phyloP scores from a whole-genome alignment of 179 eudicot genomes.

The Corrigiola litoralis region DNA sequence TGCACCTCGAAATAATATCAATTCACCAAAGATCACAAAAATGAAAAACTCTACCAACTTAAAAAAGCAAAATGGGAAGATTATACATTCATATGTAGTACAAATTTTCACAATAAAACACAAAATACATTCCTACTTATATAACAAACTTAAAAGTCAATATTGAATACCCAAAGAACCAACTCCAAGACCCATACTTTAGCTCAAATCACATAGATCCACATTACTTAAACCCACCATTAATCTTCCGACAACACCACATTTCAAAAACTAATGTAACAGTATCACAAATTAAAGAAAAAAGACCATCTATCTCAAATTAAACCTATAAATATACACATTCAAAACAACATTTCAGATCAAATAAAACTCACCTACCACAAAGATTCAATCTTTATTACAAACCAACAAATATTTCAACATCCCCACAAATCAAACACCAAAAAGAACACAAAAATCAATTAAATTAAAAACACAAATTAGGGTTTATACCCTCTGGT shows the following conservation, averaged over 20 bases:
- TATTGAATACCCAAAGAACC: not conserved
- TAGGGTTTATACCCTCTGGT: slow-evolving; percentile 24
- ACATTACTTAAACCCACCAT: not conserved
- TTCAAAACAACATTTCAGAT: not conserved
- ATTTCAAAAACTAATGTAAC: slow-evolving; percentile 13
- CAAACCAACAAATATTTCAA: not conserved
- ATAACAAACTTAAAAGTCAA: too few relatives aligned
- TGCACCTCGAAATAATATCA: too few relatives aligned
- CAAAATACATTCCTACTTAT: too few relatives aligned
- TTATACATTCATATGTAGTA: too few relatives aligned
- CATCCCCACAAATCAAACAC: not conserved
- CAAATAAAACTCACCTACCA: not conserved
- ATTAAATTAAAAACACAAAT: not conserved
- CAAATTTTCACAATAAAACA: too few relatives aligned
- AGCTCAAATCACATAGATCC: not conserved
- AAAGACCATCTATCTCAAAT: not conserved
- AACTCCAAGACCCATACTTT: too few relatives aligned
- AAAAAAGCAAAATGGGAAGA: too few relatives aligned
- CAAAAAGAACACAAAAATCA: not conserved
- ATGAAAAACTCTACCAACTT: too few relatives aligned
- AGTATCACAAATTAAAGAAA: not conserved
- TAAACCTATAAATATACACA: not conserved
- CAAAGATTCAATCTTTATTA: not conserved
- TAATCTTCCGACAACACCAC: not conserved
- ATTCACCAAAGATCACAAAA: too few relatives aligned